phyloP scores from a whole-genome alignment of 2,329 filamentous ascomycete species.

The Myriangium duriaei region DNA sequence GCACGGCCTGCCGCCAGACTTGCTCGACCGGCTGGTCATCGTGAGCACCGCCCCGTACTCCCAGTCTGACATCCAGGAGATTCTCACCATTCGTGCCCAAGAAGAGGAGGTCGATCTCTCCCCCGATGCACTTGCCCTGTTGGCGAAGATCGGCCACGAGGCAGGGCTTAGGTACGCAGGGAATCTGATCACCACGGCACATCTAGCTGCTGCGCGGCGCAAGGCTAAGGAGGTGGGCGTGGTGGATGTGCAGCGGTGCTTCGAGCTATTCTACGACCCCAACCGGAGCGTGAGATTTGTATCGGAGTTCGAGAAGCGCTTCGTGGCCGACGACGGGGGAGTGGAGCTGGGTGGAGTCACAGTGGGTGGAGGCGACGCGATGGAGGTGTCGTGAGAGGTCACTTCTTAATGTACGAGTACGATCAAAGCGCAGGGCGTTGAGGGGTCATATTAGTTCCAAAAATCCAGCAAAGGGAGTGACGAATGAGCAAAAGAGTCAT shows the following conservation, averaged over 20 bases:
- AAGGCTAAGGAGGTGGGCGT: constrained; percentile 72
- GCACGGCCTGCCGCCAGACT: constrained; percentile 88
- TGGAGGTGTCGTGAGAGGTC: constrained; percentile 45
- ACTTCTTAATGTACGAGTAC: not conserved
- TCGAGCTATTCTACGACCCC: constrained; percentile 87
- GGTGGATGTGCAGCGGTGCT: constrained; percentile 86
- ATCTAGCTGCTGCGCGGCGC: constrained; percentile 76
- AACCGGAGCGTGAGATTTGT: constrained; percentile 82
- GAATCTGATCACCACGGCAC: constrained; percentile 91
- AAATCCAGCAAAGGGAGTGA: too few relatives aligned
- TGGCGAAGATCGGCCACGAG: constrained; percentile 93
- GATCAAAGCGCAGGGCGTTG: not conserved
- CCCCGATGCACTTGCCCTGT: constrained; percentile 75
- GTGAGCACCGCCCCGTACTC: constrained; percentile 83
- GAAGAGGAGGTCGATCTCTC: constrained; percentile 93
- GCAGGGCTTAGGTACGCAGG: constrained; percentile 89
- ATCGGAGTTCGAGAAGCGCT: constrained; percentile 73
- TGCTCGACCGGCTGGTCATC: constrained; percentile 90
- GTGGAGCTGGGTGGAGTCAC: constrained; percentile 53
- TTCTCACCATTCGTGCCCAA: constrained; percentile 79
- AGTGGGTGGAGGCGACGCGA: constrained; percentile 43
- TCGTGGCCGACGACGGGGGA: constrained; percentile 75
- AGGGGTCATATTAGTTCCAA: not conserved
- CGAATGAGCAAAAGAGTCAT: too few relatives aligned
- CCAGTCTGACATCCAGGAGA: constrained; percentile 78